These are phyloP conservation scores for Tylopilus sp. DNA, from an alignment of 768 basidiomycete species.

Conservation along the genomic window DNA sequence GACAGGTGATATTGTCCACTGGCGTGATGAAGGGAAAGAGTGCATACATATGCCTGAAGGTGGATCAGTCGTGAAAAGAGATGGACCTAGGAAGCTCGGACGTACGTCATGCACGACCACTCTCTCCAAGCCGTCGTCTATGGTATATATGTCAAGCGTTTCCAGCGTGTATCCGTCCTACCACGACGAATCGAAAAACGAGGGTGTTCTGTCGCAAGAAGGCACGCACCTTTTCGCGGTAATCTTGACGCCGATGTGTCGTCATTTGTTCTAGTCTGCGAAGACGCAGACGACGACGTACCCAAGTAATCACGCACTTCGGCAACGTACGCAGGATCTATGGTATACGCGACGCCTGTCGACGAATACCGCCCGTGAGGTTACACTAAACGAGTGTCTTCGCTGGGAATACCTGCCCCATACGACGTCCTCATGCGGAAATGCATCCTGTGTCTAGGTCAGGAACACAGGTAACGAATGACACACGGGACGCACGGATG, in stretches of 20 bases:
- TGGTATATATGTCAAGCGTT: constrained; percentile 65
- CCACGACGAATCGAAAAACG: neutral
- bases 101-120: too few relatives aligned
- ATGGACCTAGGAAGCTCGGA: too few relatives aligned
- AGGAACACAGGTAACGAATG: neutral
- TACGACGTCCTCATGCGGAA: constrained; percentile 31
- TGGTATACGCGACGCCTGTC: constrained; percentile 80
- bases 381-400: too few relatives aligned
- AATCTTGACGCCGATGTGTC: constrained; percentile 18
- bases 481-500: constrained; percentile 43
- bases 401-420: constrained; percentile 58
- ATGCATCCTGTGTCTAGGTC: constrained; percentile 23
- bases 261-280: neutral
- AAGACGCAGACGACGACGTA: constrained; percentile 27
- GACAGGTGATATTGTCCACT: constrained; percentile 31
- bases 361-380: too few relatives aligned
- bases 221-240: constrained; percentile 74
- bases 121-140: constrained; percentile 47
- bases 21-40: too few relatives aligned
- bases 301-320: constrained; percentile 86
- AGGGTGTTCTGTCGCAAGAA: too few relatives aligned
- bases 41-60: too few relatives aligned
- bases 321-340: constrained; percentile 68
- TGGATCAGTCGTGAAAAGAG: too few relatives aligned
- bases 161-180: constrained; percentile 92